Evolutionary conservation across 805 yeast genomes (phyloP), one percentile per base, ranked within the genome.

Genomic region (Crinitomyces ghanaensis): DNA sequence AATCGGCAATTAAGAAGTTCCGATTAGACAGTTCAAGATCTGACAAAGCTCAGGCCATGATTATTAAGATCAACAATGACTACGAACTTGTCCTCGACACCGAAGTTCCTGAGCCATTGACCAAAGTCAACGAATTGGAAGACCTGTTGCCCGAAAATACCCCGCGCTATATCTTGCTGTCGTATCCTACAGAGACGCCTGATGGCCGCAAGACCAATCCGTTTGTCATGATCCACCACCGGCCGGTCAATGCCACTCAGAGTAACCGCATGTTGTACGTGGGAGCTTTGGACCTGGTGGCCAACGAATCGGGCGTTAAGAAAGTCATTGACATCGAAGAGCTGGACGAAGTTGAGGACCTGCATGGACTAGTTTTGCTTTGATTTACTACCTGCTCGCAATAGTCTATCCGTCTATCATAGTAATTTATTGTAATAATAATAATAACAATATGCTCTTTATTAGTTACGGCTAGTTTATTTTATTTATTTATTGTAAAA

Each of bases 261-360:
- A 81, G 79, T 35, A 64, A 70, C 49, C 75, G 78, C 54, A 86
- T 85, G 96, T 58, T 82, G 31, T 85, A 84, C 47, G 96, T 95
- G 1, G 93, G 91, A 4, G 93, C 94, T 2, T 70, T 82, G 15
- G 95, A 86, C 52, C 57, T 77, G 42, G 67, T 86, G 37, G 68
- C 88, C 54, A 74, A 71, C 31, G 76, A 77, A 44, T 77, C 86
- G n/a, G 83, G 84, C 12, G 84, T 82, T 6, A 6, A 25, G 49
- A 66, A 74, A 48, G 62, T 78, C 22, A 61, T 77, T 25, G 78
- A 77, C 46, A 48, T 74, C 17, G 70, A 64, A 13, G 85, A 79
- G 30, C 77, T 71, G 37, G 86, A 79, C 25, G 88, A 80, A 34
- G 68, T 79, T 23, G 81, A 73, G 26, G 73, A 68, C 11, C 50